Evolutionary conservation across 163 green algal species (phyloP).

Genomic region (Botryococcus braunii): DNA sequence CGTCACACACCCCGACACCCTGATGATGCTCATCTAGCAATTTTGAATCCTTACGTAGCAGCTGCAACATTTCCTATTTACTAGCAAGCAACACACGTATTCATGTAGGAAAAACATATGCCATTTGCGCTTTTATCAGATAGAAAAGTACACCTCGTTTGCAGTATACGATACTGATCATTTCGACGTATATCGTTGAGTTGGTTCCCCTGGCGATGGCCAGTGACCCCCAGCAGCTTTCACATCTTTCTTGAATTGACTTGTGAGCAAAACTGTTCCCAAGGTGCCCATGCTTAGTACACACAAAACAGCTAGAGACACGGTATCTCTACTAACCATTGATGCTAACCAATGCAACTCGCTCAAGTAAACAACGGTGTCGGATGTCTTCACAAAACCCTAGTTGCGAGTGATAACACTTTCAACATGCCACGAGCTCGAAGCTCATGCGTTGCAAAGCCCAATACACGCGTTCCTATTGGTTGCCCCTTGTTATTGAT

Average conservation of each 20-base stretch:
- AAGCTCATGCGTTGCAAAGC: conserved; percentile 58
- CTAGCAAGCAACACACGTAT: too few relatives aligned
- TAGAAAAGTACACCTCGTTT: too few relatives aligned
- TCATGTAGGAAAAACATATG: too few relatives aligned
- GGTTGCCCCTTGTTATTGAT: conserved; percentile 47
- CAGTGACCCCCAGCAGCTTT: too few relatives aligned
- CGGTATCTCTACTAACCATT: neutral
- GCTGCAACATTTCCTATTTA: too few relatives aligned
- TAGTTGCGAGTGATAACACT: conserved; percentile 40
- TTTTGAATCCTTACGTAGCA: too few relatives aligned
- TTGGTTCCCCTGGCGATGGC: too few relatives aligned
- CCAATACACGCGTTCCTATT: conserved; percentile 50
- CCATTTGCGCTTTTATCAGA: too few relatives aligned
- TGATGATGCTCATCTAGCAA: too few relatives aligned
- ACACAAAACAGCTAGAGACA: conserved; percentile 1
- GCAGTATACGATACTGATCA: too few relatives aligned
- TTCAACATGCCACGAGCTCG: conserved; percentile 46
- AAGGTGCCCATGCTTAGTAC: neutral
- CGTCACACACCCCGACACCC: too few relatives aligned
- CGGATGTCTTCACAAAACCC: conserved; percentile 35
- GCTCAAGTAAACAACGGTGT: neutral
- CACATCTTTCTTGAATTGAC: neutral
- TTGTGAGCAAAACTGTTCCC: neutral
- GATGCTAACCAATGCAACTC: neutral
- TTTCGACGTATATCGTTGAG: too few relatives aligned